Evolutionary conservation across 495 filamentous ascomycete species (phyloP).

Genomic region (Aspergillus biplanus): DNA sequence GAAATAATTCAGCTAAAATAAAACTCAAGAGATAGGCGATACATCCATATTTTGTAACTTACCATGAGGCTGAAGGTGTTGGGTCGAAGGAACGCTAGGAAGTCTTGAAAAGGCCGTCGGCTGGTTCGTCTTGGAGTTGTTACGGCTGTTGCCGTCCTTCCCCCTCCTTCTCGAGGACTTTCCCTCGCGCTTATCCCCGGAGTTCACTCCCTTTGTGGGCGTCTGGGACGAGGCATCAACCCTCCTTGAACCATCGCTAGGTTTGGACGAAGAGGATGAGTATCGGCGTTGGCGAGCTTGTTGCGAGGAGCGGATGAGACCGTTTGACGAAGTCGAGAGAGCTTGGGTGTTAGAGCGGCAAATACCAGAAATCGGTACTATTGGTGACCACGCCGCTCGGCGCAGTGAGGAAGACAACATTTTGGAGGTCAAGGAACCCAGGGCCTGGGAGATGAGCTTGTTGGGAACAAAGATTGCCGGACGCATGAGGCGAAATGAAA

Average conservation of each 20-base stretch:
- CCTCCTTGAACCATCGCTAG: conserved; percentile 49
- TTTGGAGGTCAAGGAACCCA: conserved; percentile 31
- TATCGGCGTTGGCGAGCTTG: conserved; percentile 56
- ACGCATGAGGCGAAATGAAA: conserved; percentile 45
- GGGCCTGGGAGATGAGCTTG: conserved; percentile 31
- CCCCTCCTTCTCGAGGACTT: conserved; percentile 42
- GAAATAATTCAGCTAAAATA: conserved; percentile 8
- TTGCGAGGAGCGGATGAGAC: conserved; percentile 28
- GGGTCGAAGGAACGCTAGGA: conserved; percentile 83
- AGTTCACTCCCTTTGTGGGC: conserved; percentile 45
- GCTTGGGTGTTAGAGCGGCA: conserved; percentile 33
- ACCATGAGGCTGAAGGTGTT: conserved; percentile 77
- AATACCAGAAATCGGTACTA: conserved; percentile 42
- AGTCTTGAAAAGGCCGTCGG: conserved; percentile 58
- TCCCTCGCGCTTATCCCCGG: conserved; percentile 38
- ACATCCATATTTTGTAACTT: conserved; percentile 25
- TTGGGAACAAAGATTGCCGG: conserved; percentile 26
- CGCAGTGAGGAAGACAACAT: conserved; percentile 57
- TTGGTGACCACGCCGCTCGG: conserved; percentile 49
- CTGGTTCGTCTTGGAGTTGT: conserved; percentile 43
- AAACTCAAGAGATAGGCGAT: neutral
- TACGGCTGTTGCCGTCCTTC: conserved; percentile 42
- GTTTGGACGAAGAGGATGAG: conserved; percentile 58
- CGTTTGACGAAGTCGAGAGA: conserved; percentile 37
- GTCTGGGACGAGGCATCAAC: conserved; percentile 46